Percentiles rank a stretch among this genome's conserved stretches.
phyloP scores from a whole-genome alignment of 768 basidiomycete species.

The Termitomyces sp. region DNA sequence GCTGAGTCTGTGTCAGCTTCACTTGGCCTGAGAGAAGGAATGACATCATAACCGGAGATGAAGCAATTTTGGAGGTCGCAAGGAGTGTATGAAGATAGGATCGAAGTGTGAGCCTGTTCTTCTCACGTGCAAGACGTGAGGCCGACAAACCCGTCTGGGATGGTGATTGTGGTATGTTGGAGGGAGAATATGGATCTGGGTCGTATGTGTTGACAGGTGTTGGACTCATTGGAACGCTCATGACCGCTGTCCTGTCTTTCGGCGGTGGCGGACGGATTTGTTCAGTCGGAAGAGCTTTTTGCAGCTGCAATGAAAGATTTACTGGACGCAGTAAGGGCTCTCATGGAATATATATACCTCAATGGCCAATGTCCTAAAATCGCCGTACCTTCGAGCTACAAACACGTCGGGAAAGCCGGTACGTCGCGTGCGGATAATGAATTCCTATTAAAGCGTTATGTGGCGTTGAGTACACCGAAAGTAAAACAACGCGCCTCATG shows the following conservation, averaged over 20 bases:
- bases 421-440: slow-evolving; percentile 86
- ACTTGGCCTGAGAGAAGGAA: slow-evolving; percentile 83
- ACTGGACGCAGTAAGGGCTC: slow-evolving; percentile 4
- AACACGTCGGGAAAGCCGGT: slow-evolving; percentile 70
- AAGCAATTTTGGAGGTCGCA: slow-evolving; percentile 65
- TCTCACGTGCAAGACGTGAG: slow-evolving; percentile 77
- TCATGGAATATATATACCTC: slow-evolving; percentile 49
- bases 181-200: not conserved
- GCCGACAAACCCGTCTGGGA: slow-evolving; percentile 21
- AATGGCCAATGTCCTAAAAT: slow-evolving; percentile 84
- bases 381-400: slow-evolving; percentile 92
- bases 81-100: slow-evolving; percentile 87
- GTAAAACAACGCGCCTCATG: slow-evolving; percentile 68
- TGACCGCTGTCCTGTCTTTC: slow-evolving; percentile 80
- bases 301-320: slow-evolving; percentile 50
- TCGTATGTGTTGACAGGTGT: slow-evolving; percentile 17
- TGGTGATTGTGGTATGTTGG: slow-evolving; percentile 14
- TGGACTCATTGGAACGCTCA: slow-evolving; percentile 42
- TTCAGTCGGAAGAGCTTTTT: slow-evolving; percentile 81
- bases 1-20: slow-evolving; percentile 62
- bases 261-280: slow-evolving; percentile 78
- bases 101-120: slow-evolving; percentile 91
- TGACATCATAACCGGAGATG: slow-evolving; percentile 80
- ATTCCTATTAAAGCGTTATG: slow-evolving; percentile 59
- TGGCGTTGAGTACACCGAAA: not conserved